These are phyloP conservation scores for Gossypium ekmanianum DNA, from an alignment of 345 rosid genomes.

Conservation along the genomic window DNA sequence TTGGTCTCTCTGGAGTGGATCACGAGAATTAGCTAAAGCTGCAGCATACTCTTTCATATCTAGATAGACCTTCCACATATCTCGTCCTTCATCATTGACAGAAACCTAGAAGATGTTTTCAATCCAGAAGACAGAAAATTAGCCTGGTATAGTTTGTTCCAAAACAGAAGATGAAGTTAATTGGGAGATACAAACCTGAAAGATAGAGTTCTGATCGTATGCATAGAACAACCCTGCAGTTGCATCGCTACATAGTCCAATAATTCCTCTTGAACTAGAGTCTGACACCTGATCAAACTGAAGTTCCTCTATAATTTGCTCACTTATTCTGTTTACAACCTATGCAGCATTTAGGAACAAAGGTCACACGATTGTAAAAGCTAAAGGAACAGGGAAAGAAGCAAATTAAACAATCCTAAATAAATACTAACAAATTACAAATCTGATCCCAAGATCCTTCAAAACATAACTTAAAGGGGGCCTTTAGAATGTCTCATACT, in stretches of 20 bases:
- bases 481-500: not conserved
- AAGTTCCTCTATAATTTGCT: slow-evolving; percentile 96
- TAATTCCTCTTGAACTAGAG: slow-evolving; percentile 77
- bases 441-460: slow-evolving; percentile 8
- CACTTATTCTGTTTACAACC: slow-evolving; percentile 98
- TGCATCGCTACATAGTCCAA: slow-evolving; percentile 95
- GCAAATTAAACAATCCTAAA: not conserved
- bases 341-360: slow-evolving; percentile 30
- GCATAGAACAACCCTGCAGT: slow-evolving; percentile 97
- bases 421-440: not conserved
- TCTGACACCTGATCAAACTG: slow-evolving; percentile 89
- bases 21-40: slow-evolving; percentile 84
- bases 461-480: not conserved
- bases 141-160: slow-evolving; percentile 10
- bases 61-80: slow-evolving; percentile 99
- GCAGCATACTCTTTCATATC: slow-evolving; percentile 95
- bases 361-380: slow-evolving; percentile 15
- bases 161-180: slow-evolving; percentile 20
- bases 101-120: slow-evolving; percentile 61
- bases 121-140: slow-evolving; percentile 10
- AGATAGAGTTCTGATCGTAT: slow-evolving; percentile 89
- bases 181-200: slow-evolving; percentile 55
- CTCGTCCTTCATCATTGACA: slow-evolving; percentile 88
- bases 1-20: slow-evolving; percentile 94
- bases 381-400: not conserved